Base-by-base conservation (phyloP, 768 basidiomycete genomes). In the Mycena alexandri region DNA sequence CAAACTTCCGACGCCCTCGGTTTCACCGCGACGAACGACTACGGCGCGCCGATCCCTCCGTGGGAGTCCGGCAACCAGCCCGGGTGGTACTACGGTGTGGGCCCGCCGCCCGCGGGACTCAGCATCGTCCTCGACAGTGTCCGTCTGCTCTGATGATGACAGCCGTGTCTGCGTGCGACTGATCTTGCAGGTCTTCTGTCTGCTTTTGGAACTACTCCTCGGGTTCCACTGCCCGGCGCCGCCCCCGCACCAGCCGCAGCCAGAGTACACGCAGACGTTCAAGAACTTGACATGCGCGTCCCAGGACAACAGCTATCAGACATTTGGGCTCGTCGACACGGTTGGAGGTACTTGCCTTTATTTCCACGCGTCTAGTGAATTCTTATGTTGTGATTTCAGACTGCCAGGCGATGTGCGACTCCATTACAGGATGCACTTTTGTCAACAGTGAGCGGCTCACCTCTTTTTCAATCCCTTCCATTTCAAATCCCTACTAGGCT, bases 391-490 rank as follows among this genome's bases (percentile, higher is more conserved):
- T 22, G 14, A 24, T 38, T 58, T 51, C 62, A 85, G 83, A 82
- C 36, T 85, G 84, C 74, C 78, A 79, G 72, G 75, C 79, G 17
- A 85, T 84, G 84, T 85, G 84, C 67, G 75, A 82, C 74, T 67
- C 71, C 41, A 80, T 84, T 58, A 2, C 33, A 9, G 81, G 80
- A 22, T 85, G 84, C 73, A 74, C 59, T 14, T 85, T 85, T 68
- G 77, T 78, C 60, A 85, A 85, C 72, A 79, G 83, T 85, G 69
- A 53, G 81, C 75, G 21, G 24, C 50, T 25, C 33, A 17, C 24
- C 52, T 63, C 38, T 17, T 57, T 41, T 33, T 14, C n/a, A 19
- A 36, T 42, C 44, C 14, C n/a, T 63, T 29, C 58, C 38, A 19
- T 51, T 57, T 60, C 33, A 60, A 48, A 48, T 60, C 36, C 51